These are phyloP conservation scores for Moesziomyces parantarcticus DNA, from an alignment of 1,284 basidiomycete species.

Conservation along the genomic window DNA sequence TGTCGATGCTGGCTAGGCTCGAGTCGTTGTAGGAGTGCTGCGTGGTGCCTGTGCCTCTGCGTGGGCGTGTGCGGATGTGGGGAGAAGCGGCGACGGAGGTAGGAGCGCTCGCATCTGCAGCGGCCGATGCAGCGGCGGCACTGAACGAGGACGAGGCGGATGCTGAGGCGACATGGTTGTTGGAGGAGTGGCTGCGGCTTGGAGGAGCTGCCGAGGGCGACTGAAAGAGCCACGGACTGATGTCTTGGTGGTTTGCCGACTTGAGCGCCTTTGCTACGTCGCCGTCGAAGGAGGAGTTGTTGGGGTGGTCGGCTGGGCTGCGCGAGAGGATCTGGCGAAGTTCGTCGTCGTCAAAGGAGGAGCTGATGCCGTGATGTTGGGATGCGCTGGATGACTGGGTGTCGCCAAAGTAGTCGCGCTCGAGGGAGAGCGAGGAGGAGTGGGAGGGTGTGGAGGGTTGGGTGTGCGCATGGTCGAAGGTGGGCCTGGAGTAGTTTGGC, in stretches of 20 bases:
- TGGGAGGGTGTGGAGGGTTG: constrained; percentile 23
- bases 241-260: constrained; percentile 44
- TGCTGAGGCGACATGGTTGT: neutral
- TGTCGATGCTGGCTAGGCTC: constrained; percentile 24
- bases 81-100: constrained; percentile 3
- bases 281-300: constrained; percentile 8
- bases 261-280: constrained; percentile 26
- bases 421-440: constrained; percentile 3
- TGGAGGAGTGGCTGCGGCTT: too few species aligned
- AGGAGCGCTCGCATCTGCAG: neutral
- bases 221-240: constrained; percentile 56
- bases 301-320: constrained; percentile 4
- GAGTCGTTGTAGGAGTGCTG: constrained; percentile 16
- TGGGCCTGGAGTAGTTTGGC: constrained; percentile 23
- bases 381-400: constrained; percentile 12
- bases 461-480: constrained; percentile 22
- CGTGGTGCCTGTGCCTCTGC: constrained; percentile 17
- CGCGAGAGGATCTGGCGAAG: constrained; percentile 43
- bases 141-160: constrained; percentile 12
- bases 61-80: constrained; percentile 13
- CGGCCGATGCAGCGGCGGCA: neutral
- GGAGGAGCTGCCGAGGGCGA: constrained; percentile 11
- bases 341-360: constrained; percentile 40
- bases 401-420: constrained; percentile 8
- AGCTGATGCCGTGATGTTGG: constrained; percentile 31